Evolutionary conservation across 805 yeast species (phyloP).

Genomic region (Starmerella tilneyi): DNA sequence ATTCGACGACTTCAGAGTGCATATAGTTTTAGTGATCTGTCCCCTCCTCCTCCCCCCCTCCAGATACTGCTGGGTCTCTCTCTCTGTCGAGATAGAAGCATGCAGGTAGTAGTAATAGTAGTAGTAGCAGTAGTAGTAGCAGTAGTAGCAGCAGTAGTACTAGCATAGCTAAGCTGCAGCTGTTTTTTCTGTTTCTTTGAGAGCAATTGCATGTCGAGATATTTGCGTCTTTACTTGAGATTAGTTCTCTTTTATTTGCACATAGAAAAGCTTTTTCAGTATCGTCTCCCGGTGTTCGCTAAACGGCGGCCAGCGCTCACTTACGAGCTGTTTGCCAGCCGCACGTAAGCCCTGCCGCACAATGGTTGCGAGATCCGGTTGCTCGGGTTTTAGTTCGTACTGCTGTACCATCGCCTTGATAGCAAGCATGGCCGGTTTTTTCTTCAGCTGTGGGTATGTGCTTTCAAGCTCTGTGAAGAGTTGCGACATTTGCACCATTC

Average conservation of each 20-base stretch:
- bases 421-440: conserved; percentile 21
- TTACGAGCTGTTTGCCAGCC: conserved; percentile 9
- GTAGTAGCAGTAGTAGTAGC: no score
- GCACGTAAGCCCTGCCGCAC: conserved; percentile 23
- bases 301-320: conserved; percentile 15
- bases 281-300: conserved; percentile 7
- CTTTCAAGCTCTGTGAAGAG: conserved; percentile 22
- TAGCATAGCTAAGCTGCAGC: no score
- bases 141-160: no score
- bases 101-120: no score
- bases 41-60: no score
- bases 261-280: conserved; percentile 1
- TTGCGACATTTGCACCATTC: conserved; percentile 26
- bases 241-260: background rate
- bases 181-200: background rate
- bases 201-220: no score
- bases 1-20: background rate
- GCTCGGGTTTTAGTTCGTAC: conserved; percentile 18
- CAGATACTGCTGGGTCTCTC: no score
- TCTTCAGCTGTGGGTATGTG: conserved; percentile 18
- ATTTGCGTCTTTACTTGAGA: background rate
- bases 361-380: conserved; percentile 14
- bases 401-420: conserved; percentile 26
- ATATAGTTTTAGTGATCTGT: no score
- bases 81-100: no score